Percentiles rank a stretch among this genome's conserved stretches.
Conservation (phyloP, 2,329 filamentous ascomycete genomes). For the Trichoderma hamatum region DNA sequence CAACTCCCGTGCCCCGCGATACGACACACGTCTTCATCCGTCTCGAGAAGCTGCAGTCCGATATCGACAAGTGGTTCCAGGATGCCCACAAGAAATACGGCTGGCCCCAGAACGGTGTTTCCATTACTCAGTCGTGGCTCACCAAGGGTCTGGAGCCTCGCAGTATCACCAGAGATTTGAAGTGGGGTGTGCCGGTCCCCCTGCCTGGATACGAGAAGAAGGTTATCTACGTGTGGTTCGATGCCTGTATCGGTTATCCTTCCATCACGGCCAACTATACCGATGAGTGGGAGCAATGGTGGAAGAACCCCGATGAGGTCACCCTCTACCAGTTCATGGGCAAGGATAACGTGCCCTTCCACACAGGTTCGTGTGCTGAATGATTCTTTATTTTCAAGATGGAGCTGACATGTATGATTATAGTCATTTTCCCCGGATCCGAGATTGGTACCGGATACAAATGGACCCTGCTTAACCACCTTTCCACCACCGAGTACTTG, state of each 20-base stretch:
- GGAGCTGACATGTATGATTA: neutral
- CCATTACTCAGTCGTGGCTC: slow-evolving; percentile 80
- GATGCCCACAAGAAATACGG: slow-evolving; percentile 72
- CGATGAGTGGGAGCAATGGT: slow-evolving; percentile 89
- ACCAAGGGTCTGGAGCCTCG: slow-evolving; percentile 82
- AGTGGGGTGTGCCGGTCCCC: slow-evolving; percentile 74
- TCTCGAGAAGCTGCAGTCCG: slow-evolving; percentile 78
- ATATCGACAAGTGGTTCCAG: slow-evolving; percentile 77
- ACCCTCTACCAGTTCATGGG: slow-evolving; percentile 94
- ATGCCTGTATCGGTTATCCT: slow-evolving; percentile 92
- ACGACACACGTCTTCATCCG: slow-evolving; percentile 93
- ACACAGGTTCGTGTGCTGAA: slow-evolving; percentile 60
- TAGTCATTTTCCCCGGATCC: slow-evolving; percentile 76
- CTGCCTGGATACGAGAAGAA: slow-evolving; percentile 57
- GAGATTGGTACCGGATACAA: slow-evolving; percentile 82
- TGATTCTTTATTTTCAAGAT: neutral
- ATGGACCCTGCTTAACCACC: slow-evolving; percentile 87
- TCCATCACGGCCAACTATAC: slow-evolving; percentile 93
- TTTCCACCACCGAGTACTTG: slow-evolving; percentile 84
- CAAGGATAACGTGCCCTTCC: slow-evolving; percentile 67
- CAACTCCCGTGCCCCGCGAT: slow-evolving; percentile 74
- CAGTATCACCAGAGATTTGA: slow-evolving; percentile 89
- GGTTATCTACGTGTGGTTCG: slow-evolving; percentile 93
- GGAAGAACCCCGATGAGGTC: slow-evolving; percentile 86
- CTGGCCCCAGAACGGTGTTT: slow-evolving; percentile 75